These are phyloP conservation scores for Penicillium alfredii DNA, from an alignment of 495 filamentous ascomycete genomes.

Conservation along the genomic window DNA sequence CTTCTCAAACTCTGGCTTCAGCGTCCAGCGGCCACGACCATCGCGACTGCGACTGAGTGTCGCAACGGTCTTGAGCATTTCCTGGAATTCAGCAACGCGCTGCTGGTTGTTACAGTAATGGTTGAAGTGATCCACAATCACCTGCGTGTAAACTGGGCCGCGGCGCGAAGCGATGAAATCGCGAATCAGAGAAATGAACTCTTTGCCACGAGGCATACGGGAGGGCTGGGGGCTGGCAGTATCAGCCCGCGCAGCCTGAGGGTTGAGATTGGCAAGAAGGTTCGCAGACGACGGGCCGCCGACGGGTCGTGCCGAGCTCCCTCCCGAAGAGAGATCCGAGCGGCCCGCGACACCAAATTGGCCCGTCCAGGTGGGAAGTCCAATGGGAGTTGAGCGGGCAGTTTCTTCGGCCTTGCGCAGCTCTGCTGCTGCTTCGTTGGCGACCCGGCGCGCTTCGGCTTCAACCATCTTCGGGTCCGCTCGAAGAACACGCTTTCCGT, in stretches of 20 bases:
- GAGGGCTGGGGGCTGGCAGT: conserved; percentile 21
- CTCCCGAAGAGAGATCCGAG: conserved; percentile 28
- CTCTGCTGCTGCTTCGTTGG: conserved; percentile 66
- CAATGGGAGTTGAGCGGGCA: conserved; percentile 65
- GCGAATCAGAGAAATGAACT: conserved; percentile 69
- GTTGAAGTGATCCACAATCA: conserved; percentile 76
- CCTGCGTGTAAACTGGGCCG: conserved; percentile 64
- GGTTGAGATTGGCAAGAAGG: conserved; percentile 54
- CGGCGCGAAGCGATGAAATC: conserved; percentile 66
- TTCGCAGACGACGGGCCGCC: conserved; percentile 48
- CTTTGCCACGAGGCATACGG: conserved; percentile 31
- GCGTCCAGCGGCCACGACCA: conserved; percentile 54
- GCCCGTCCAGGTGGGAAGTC: conserved; percentile 92
- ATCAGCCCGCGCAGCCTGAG: conserved; percentile 24
- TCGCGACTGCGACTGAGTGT: conserved; percentile 44
- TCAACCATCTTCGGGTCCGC: conserved; percentile 70
- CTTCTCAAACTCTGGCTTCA: conserved; percentile 52
- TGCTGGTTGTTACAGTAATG: conserved; percentile 50
- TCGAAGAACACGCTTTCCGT: conserved; percentile 53
- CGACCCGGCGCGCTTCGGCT: conserved; percentile 71
- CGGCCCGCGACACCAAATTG: conserved; percentile 67
- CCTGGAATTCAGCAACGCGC: conserved; percentile 56
- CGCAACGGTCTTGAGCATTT: conserved; percentile 55
- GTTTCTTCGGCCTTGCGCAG: conserved; percentile 67
- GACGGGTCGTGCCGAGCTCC: conserved; percentile 31